These are phyloP conservation scores for Amaranthus cruentus DNA, from an alignment of 148 eudicot genomes.

Conservation along the genomic window DNA sequence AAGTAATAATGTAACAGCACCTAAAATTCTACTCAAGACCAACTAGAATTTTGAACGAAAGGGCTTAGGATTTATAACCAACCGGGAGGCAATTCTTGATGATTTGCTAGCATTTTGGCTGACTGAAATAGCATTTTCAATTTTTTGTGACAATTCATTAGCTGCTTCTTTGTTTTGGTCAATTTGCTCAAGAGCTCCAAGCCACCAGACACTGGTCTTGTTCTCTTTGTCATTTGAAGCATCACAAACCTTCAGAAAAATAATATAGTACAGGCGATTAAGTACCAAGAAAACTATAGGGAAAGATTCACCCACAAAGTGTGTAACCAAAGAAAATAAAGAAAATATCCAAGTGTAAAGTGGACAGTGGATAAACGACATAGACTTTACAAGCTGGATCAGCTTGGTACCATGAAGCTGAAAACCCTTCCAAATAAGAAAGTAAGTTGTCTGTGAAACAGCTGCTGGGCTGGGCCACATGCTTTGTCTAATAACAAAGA, in stretches of 20 bases:
- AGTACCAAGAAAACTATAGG: slow-evolving; percentile 2
- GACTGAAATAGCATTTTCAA: slow-evolving; percentile 67
- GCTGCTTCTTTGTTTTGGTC: slow-evolving; percentile 58
- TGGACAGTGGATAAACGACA: background rate
- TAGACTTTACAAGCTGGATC: background rate
- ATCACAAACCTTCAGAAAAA: slow-evolving; percentile 48
- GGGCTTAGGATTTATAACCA: slow-evolving; percentile 20
- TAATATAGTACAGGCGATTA: slow-evolving; percentile 10
- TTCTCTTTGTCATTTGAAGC: slow-evolving; percentile 36
- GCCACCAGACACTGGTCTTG: slow-evolving; percentile 66
- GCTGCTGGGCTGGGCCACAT: slow-evolving; percentile 1
- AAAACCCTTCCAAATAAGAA: background rate
- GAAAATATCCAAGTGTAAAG: background rate
- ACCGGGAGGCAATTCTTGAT: slow-evolving; percentile 54
- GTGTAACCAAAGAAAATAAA: background rate
- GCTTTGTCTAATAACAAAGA: background rate
- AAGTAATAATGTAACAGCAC: slow-evolving; percentile 2
- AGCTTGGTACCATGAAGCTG: background rate
- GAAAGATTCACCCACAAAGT: background rate
- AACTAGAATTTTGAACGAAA: slow-evolving; percentile 1
- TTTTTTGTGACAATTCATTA: slow-evolving; percentile 52
- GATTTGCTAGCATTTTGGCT: slow-evolving; percentile 50
- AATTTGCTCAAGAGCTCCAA: slow-evolving; percentile 60
- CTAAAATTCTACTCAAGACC: background rate
- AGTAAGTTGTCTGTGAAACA: background rate